Conservation (phyloP, 495 filamentous ascomycete genomes). For the Neurospora sp. region DNA sequence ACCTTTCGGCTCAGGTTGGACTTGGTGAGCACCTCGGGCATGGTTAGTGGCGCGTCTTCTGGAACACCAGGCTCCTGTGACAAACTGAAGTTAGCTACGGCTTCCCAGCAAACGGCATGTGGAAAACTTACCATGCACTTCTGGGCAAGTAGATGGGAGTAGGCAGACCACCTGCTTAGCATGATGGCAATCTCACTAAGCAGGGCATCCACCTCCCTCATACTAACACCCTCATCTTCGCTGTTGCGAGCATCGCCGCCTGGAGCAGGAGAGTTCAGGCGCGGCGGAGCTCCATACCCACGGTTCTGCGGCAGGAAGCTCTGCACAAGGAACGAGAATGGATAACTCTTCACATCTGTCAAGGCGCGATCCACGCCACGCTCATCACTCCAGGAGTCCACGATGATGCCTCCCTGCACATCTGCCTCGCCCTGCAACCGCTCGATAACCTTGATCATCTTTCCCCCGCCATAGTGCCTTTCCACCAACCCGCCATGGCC, state of each 20-base stretch:
- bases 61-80: slow-evolving; percentile 32
- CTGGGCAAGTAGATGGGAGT: slow-evolving; percentile 75
- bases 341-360: slow-evolving; percentile 92
- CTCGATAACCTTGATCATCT: slow-evolving; percentile 95
- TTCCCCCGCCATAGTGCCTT: slow-evolving; percentile 80
- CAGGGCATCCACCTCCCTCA: slow-evolving; percentile 85
- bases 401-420: slow-evolving; percentile 91
- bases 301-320: slow-evolving; percentile 72
- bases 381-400: slow-evolving; percentile 94
- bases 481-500: slow-evolving; percentile 83
- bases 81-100: slow-evolving; percentile 12
- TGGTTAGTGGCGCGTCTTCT: slow-evolving; percentile 36
- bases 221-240: slow-evolving; percentile 88
- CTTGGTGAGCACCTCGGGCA: slow-evolving; percentile 62
- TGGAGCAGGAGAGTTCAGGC: slow-evolving; percentile 55
- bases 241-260: slow-evolving; percentile 43
- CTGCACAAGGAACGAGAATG: slow-evolving; percentile 92
- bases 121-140: slow-evolving; percentile 60
- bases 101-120: slow-evolving; percentile 1
- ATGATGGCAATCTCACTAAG: slow-evolving; percentile 81
- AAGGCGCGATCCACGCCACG: slow-evolving; percentile 70
- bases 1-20: slow-evolving; percentile 73
- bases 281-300: slow-evolving; percentile 38
- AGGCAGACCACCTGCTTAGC: slow-evolving; percentile 88
- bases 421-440: slow-evolving; percentile 88